Base-by-base conservation (phyloP, 148 eudicot genomes). In the Polygonum aviculare region DNA sequence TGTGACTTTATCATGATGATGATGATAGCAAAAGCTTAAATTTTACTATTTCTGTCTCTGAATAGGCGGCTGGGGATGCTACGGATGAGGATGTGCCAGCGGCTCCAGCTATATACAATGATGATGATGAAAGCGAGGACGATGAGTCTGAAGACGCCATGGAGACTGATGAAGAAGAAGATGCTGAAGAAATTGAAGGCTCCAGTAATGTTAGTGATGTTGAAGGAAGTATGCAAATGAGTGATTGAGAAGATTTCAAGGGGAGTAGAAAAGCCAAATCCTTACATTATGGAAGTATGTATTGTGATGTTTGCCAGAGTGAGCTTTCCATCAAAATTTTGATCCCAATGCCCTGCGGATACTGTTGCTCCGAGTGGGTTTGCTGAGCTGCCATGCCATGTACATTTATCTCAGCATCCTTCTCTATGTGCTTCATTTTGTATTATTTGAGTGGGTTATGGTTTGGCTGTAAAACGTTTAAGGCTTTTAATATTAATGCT, bases 91-190 rank as follows among this genome's bases (percentile, higher is more conserved):
- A 83, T 22, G 87, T 74, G 26, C 41, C 78, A 19, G 77, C 75
- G 12, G 44, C 83, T 44, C 97, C 97, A 15, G 81, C 82, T 67
- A 83, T 89, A 49, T 92, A 80, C 41, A 9, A 59, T 39, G 96
- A 90, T 74, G 97, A 91, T 75, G 93, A 88, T 85, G 88, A 82
- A 39, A 89, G 91, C 48, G 96, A 87, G 12, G 92, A 88, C 31
- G 90, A 85, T 52, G 89, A 83, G 57, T 78, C 81, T 5, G 94
- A 83, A 63, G 96, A 87, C 31, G 88, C 83, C 1, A 95, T 90
- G 99, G 99, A 95, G 12, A 91, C 92, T 22, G 96, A 92, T 79
- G 67, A 81, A 60, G 86, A 81, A 60, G 86, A 87, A 65, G 94
- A 73, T 22, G 67, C 69, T 14, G 81, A 80, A 81, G 87, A 87